Conservation (phyloP, 768 basidiomycete genomes). For the Pleurotus sapidus region DNA sequence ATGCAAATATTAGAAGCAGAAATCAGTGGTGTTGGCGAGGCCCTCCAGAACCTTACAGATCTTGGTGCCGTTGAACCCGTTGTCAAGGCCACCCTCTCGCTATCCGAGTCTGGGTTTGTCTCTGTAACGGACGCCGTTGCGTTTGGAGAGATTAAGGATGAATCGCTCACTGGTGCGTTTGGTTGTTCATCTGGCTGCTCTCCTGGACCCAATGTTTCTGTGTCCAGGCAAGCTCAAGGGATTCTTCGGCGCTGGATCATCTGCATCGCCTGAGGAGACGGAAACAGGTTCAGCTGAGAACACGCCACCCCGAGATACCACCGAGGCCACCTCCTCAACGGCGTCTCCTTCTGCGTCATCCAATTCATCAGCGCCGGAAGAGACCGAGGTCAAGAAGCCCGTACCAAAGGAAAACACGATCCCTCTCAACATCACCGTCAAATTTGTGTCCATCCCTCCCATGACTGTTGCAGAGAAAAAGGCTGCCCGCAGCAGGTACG, state of each 20-base stretch:
- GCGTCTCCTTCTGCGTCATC: slow-evolving; percentile 24
- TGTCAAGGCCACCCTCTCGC: slow-evolving; percentile 77
- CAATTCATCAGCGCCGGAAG: slow-evolving; percentile 31
- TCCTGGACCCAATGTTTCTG: slow-evolving; percentile 9
- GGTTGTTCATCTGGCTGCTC: background rate
- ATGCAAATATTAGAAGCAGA: slow-evolving; percentile 72
- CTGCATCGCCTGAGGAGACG: slow-evolving; percentile 36
- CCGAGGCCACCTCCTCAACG: slow-evolving; percentile 27
- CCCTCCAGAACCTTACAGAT: slow-evolving; percentile 80
- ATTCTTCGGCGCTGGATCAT: slow-evolving; percentile 68
- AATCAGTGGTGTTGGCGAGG: slow-evolving; percentile 70
- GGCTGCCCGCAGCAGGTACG: slow-evolving; percentile 68
- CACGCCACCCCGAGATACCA: slow-evolving; percentile 36
- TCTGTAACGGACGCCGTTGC: slow-evolving; percentile 77
- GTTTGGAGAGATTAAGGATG: slow-evolving; percentile 79
- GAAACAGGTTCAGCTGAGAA: slow-evolving; percentile 39
- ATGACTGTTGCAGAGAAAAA: slow-evolving; percentile 80
- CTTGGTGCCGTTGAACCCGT: slow-evolving; percentile 79
- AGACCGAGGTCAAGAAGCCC: slow-evolving; percentile 30
- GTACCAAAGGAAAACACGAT: slow-evolving; percentile 61
- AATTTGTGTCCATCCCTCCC: slow-evolving; percentile 66
- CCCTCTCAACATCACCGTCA: slow-evolving; percentile 57
- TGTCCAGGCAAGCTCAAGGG: slow-evolving; percentile 80
- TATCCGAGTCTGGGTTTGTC: slow-evolving; percentile 87
- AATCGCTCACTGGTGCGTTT: slow-evolving; percentile 64